These are phyloP conservation scores for Ustilago vetiveriae DNA, from an alignment of 1,284 basidiomycete species.

Conservation along the genomic window DNA sequence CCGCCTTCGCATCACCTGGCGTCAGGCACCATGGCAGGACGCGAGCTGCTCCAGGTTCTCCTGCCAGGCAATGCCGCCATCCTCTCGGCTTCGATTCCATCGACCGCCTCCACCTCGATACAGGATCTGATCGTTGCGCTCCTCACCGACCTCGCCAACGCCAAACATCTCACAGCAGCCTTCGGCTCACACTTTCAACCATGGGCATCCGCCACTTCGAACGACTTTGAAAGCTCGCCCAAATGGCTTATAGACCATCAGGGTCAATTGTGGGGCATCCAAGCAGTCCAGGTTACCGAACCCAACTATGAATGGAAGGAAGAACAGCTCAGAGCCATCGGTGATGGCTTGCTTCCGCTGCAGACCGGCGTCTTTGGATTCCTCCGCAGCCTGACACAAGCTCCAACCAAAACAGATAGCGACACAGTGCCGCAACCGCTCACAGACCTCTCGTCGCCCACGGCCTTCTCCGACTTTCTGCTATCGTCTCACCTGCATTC, in stretches of 20 bases:
- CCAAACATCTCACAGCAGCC: slow-evolving; percentile 29
- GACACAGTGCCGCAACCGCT: slow-evolving; percentile 84
- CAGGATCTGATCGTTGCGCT: slow-evolving; percentile 44
- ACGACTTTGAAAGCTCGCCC: slow-evolving; percentile 39
- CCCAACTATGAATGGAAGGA: slow-evolving; percentile 54
- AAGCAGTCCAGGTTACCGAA: slow-evolving; percentile 36
- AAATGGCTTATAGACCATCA: slow-evolving; percentile 51
- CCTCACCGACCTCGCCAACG: slow-evolving; percentile 46
- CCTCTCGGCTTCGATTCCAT: slow-evolving; percentile 45
- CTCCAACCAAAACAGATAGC: slow-evolving; percentile 77
- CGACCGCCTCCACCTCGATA: slow-evolving; percentile 25
- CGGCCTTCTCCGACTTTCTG: slow-evolving; percentile 73
- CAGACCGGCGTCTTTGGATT: slow-evolving; percentile 66
- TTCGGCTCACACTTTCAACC: slow-evolving; percentile 49
- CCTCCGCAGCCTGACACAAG: slow-evolving; percentile 73
- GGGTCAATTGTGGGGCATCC: slow-evolving; percentile 51
- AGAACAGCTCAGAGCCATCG: slow-evolving; percentile 37
- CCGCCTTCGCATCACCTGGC: too few species aligned
- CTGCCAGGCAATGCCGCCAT: slow-evolving; percentile 51
- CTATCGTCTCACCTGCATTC: slow-evolving; percentile 77
- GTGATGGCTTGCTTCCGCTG: slow-evolving; percentile 40
- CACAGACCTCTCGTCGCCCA: slow-evolving; percentile 70
- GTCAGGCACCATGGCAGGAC: slow-evolving; percentile 24
- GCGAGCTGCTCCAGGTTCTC: slow-evolving; percentile 53
- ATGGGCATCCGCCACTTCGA: slow-evolving; percentile 40